phyloP scores from a whole-genome alignment of 768 basidiomycete genomes.

The Mycena sanguinolenta region DNA sequence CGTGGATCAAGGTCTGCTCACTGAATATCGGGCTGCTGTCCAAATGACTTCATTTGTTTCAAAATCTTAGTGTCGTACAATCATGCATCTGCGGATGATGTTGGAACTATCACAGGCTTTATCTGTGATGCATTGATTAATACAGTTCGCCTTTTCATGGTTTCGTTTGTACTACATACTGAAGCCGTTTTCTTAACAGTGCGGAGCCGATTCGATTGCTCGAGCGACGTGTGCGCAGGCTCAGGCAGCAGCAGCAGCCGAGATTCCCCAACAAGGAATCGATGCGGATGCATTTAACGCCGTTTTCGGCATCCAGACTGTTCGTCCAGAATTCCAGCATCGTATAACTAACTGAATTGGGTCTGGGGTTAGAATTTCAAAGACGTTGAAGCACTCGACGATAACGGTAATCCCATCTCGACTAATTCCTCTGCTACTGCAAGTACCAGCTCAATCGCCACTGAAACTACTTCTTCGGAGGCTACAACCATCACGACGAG shows the following conservation, averaged over 20 bases:
- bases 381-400: conserved; percentile 51
- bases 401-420: conserved; percentile 41
- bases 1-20: conserved; percentile 55
- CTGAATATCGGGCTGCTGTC: neutral
- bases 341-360: conserved; percentile 23
- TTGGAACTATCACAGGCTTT: conserved; percentile 3
- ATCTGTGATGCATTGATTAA: conserved; percentile 15
- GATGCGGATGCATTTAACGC: conserved; percentile 69
- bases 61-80: conserved; percentile 14
- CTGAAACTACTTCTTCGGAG: neutral
- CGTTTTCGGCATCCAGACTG: conserved; percentile 57
- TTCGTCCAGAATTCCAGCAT: conserved; percentile 35
- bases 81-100: conserved; percentile 9
- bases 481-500: neutral
- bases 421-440: conserved; percentile 30
- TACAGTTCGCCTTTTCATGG: neutral
- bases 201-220: conserved; percentile 64
- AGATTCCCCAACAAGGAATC: conserved; percentile 58
- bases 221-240: conserved; percentile 62
- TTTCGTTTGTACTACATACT: neutral
- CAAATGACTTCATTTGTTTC: neutral
- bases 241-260: conserved; percentile 55
- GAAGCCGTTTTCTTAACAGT: neutral
- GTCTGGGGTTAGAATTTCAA: conserved; percentile 52
- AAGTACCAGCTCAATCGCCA: conserved; percentile 28